These are phyloP conservation scores for Yamadazyma endophytica DNA, from an alignment of 805 yeast species.

Conservation along the genomic window DNA sequence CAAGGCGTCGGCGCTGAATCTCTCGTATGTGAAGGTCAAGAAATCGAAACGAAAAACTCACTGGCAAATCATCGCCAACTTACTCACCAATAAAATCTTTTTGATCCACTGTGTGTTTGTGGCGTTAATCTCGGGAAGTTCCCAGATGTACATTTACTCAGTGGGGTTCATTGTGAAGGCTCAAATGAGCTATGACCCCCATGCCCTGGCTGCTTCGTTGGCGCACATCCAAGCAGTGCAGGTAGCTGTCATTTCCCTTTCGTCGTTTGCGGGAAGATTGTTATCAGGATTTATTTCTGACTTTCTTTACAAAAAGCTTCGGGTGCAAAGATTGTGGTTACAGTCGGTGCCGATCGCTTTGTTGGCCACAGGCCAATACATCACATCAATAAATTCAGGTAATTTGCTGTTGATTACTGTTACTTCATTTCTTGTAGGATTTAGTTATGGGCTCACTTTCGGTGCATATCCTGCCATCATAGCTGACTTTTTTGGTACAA, in stretches of 20 bases:
- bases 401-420: constrained; percentile 35
- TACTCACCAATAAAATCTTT: constrained; percentile 30
- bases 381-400: constrained; percentile 22
- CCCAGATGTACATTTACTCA: constrained; percentile 69
- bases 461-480: constrained; percentile 74
- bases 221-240: constrained; percentile 62
- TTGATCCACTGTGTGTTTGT: constrained; percentile 51
- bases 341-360: constrained; percentile 41
- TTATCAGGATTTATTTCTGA: constrained; percentile 66
- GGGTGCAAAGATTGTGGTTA: constrained; percentile 65
- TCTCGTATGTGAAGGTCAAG: constrained; percentile 3
- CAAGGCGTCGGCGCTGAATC: background rate
- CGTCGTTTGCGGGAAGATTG: constrained; percentile 64
- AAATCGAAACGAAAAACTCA: constrained; percentile 10
- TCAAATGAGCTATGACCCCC: constrained; percentile 21
- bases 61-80: constrained; percentile 14
- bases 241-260: constrained; percentile 61
- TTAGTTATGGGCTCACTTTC: constrained; percentile 65
- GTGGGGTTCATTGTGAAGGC: constrained; percentile 67
- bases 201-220: constrained; percentile 13
- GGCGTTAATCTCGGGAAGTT: constrained; percentile 56
- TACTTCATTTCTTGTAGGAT: constrained; percentile 56
- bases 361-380: constrained; percentile 33
- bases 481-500: constrained; percentile 69
- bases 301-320: constrained; percentile 44